phyloP scores from a whole-genome alignment of 1,284 basidiomycete species.

The Coniferiporia weirii region DNA sequence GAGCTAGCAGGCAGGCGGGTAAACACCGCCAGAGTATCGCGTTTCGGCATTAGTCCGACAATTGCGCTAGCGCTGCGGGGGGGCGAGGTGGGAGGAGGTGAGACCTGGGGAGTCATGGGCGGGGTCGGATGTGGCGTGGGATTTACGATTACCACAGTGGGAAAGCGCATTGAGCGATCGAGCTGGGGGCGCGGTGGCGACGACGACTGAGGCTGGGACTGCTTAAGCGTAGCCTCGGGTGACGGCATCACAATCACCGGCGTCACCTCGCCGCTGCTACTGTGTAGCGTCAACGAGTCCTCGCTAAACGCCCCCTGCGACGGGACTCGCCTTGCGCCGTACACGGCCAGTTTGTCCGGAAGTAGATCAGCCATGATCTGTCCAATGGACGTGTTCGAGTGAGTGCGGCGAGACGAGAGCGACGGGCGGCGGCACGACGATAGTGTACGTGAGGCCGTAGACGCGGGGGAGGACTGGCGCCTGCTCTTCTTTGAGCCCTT shows the following conservation, averaged over 20 bases:
- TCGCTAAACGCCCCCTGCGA: not conserved
- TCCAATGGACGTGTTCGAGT: constrained; percentile 36
- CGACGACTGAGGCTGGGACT: not conserved
- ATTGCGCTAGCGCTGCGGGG: not conserved
- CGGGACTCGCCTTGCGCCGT: constrained; percentile 10
- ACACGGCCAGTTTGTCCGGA: constrained; percentile 30
- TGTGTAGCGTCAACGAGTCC: not conserved
- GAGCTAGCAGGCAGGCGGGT: not conserved
- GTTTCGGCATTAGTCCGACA: not conserved
- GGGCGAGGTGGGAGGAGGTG: not conserved
- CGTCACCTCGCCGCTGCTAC: not conserved
- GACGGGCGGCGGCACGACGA: constrained; percentile 21
- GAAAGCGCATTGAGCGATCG: constrained; percentile 27
- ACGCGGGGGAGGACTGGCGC: not conserved
- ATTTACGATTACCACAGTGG: constrained; percentile 51
- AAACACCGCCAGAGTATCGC: not conserved
- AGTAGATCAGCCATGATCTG: constrained; percentile 56
- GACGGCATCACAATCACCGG: not conserved
- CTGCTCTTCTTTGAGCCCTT: not conserved
- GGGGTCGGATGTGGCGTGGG: constrained; percentile 41
- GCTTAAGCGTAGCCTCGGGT: not conserved
- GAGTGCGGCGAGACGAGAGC: constrained; percentile 22
- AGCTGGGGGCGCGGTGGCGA: constrained; percentile 16
- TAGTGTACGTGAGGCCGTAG: constrained; percentile 4
- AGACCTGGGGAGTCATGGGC: constrained; percentile 10